Base-by-base conservation (phyloP, 148 eudicot genomes). In the Cornus florida region DNA sequence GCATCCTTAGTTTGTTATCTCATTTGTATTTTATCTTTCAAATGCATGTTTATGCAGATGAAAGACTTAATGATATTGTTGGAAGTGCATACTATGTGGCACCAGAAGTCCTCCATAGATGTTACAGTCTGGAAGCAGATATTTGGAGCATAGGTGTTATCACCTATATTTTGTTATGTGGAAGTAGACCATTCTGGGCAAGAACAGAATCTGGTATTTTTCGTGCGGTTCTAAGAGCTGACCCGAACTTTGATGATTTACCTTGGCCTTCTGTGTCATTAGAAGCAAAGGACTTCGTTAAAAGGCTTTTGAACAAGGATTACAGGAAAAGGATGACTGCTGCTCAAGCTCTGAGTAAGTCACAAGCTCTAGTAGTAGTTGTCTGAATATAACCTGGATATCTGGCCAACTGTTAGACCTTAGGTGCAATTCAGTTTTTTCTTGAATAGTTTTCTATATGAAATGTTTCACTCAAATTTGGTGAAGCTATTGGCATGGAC, bases 51-150 rank as follows among this genome's bases (percentile, higher is more conserved):
- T 38, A 23, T 81, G 86, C 90, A 90, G 93, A 90, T 33, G 93
- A 90, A 80, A 83, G 93, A 79, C 88, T 90, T 43, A 90, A 90
- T 78, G 93, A 90, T 80, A 90, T 90, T 46, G 93, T 90, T 82
- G 93, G 93, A 75, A 90, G 93, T 82, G 93, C 93, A 35, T 90
- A 90, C 77, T 90, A 90, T 78, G 93, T 90, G 43, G 93, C 93
- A 39, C 93, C 93, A 11, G 93, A 90, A 88, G 93, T 90, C 68
- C 89, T 90, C 24, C 93, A 90, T 76, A 86, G 93, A 81, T 88
- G 91, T 48, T 90, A 90, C 78, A 86, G 88, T 77, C 80, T 86
- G 66, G 93, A 90, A 78, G 93, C 89, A 67, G 93, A 90, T 88
- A 88, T 90, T 41, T 90, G 93, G 93, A 88, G 93, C 79, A 85